Percentiles rank a stretch among this genome's conserved stretches.
These are phyloP conservation scores for Schwanniomyces vanrijiae DNA, from an alignment of 805 yeast species.

Conservation along the genomic window DNA sequence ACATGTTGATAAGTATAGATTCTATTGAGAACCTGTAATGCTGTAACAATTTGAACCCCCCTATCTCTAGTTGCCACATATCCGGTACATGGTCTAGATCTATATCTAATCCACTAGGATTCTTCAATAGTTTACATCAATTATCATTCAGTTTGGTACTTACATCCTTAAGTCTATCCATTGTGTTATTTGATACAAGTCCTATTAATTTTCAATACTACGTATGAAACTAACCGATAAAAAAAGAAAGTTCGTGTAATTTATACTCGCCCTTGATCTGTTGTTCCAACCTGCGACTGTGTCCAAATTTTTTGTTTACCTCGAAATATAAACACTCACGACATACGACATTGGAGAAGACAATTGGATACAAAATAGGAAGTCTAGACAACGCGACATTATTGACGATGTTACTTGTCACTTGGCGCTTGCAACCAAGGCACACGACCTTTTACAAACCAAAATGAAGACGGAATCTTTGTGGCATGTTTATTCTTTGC, in stretches of 20 bases:
- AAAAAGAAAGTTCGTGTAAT: slow-evolving; percentile 1
- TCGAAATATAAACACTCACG: neutral
- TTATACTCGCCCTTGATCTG: slow-evolving; percentile 1
- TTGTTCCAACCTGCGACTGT: neutral
- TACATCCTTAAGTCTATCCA: slow-evolving; percentile 65
- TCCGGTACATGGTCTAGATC: no score
- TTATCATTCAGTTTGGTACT: slow-evolving; percentile 19
- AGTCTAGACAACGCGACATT: neutral
- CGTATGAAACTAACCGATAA: neutral
- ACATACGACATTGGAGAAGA: neutral
- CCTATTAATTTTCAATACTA: neutral
- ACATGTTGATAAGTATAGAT: no score
- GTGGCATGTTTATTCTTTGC: neutral
- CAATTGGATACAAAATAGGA: no score
- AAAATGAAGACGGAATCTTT: no score
- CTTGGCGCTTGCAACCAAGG: no score
- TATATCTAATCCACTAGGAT: neutral
- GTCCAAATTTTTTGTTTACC: neutral
- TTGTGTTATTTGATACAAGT: slow-evolving; percentile 17
- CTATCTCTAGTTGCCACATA: neutral
- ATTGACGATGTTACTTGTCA: no score
- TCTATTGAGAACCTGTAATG: neutral
- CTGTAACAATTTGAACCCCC: neutral
- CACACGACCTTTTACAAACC: no score
- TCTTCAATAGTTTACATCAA: neutral